Base-by-base conservation (phyloP, 2,329 filamentous ascomycete genomes). In the Ophiostoma angusticollis region DNA sequence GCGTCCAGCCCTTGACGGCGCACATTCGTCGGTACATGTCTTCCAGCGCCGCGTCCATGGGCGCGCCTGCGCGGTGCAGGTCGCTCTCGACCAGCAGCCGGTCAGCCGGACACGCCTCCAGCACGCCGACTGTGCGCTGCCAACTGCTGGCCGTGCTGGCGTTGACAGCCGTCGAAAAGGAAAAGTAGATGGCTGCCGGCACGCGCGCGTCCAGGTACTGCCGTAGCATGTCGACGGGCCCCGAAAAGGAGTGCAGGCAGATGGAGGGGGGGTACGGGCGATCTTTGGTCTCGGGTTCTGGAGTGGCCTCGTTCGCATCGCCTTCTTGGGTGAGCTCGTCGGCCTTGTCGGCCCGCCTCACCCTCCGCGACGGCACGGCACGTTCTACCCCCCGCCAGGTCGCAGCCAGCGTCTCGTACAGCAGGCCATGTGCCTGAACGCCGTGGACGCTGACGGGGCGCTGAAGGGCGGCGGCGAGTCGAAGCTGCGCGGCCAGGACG, bases 241-340 rank as follows among this genome's bases (percentile, higher is more conserved):
- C 89, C 34, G 83, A 93, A 58, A 86, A 98, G 0, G 87, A 95
- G 58, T 98, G 91, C 43, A 98, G 73, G 54, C 91, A 98, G 54
- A 96, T 80, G 8, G 87, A 68, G 1, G 87, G 86, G 4, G 91
- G 87, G 49, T 80, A 96, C 11, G 0, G 82, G 79, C 43, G 70
- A n/a, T n/a, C n/a, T 76, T 1, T 64, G 49, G 16, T 47, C 50
- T 5, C 17, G n/a, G 12, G 14, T 5, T 5, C 23, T 9, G 9
- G 3, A 9, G 6, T 19, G 9, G 18, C 16, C 19, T 16, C 37
- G 4, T 24, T 9, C n/a, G 12, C 17, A 40, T 36, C 32, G 28
- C 46, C 45, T 12, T 51, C 37, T 7, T 43, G 32, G 23, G 50
- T 42, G 14, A 54, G 51, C 11, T 55, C 50, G 21, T 53, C 50